These are phyloP conservation scores for Acanthamoeba polyphaga DNA, from an alignment of 208 protist genomes.

Conservation along the genomic window DNA sequence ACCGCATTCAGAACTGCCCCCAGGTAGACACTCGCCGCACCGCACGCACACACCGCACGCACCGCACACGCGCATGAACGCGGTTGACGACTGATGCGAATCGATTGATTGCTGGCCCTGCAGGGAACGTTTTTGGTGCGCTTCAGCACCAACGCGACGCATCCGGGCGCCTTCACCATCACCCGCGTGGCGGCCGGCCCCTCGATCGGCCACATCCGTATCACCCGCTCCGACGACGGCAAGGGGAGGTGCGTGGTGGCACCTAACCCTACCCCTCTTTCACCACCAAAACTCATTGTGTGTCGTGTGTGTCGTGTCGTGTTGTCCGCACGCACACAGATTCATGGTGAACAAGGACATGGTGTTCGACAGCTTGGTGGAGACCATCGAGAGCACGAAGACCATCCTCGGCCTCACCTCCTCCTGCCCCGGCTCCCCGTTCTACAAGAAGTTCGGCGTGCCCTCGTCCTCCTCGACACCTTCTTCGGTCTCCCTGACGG, in stretches of 20 bases:
- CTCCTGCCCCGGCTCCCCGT: constrained; percentile 31
- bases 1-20: constrained; percentile 55
- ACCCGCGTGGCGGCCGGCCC: constrained; percentile 61
- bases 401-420: constrained; percentile 35
- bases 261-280: background rate
- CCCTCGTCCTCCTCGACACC: background rate
- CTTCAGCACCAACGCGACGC: constrained; percentile 43
- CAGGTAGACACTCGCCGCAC: constrained; percentile 13
- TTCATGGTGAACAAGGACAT: constrained; percentile 66
- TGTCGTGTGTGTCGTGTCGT: background rate
- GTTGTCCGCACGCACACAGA: background rate
- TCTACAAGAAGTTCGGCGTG: constrained; percentile 38
- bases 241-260: background rate
- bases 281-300: background rate
- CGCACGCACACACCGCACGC: too few relatives aligned
- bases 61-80: too few relatives aligned
- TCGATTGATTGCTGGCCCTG: too few relatives aligned
- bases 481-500: background rate
- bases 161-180: constrained; percentile 67
- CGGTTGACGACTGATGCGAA: too few relatives aligned
- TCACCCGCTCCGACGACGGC: constrained; percentile 44
- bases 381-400: constrained; percentile 47
- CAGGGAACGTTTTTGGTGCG: constrained; percentile 68
- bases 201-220: constrained; percentile 70
- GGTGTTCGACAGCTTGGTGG: constrained; percentile 40